Conservation (phyloP, 2,329 filamentous ascomycete species). For the Diaporthe citri region DNA sequence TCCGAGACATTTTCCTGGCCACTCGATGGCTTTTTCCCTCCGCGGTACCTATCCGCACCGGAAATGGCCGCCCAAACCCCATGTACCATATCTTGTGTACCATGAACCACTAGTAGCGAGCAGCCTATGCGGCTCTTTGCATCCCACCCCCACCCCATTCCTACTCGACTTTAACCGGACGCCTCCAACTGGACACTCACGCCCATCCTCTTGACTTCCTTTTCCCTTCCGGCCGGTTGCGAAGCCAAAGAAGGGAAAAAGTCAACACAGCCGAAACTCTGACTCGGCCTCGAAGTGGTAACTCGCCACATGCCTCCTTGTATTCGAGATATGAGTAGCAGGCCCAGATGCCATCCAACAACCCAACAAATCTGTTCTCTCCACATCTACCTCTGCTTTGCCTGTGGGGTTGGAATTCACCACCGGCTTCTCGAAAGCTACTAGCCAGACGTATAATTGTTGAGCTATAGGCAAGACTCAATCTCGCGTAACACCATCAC, state of each 20-base stretch:
- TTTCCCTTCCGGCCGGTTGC: slow-evolving; percentile 19
- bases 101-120: neutral
- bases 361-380: neutral
- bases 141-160: slow-evolving; percentile 17
- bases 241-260: neutral
- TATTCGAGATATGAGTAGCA: neutral
- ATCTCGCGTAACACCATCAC: slow-evolving; percentile 14
- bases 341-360: no score
- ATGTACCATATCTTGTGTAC: slow-evolving; percentile 14
- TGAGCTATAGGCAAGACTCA: slow-evolving; percentile 16
- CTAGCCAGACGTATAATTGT: neutral
- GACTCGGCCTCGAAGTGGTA: neutral
- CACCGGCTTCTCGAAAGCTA: neutral
- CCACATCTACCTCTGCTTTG: neutral
- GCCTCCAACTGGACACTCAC: slow-evolving; percentile 1
- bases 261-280: slow-evolving; percentile 8
- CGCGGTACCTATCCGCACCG: slow-evolving; percentile 23
- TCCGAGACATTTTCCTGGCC: slow-evolving; percentile 19
- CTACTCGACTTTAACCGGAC: slow-evolving; percentile 23
- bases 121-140: slow-evolving; percentile 30
- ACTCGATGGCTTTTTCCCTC: neutral
- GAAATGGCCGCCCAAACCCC: slow-evolving; percentile 12
- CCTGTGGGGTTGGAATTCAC: neutral
- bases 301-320: neutral
- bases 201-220: slow-evolving; percentile 16